These are phyloP conservation scores for Linum usitatissimum DNA, from an alignment of 345 rosid species.

Conservation along the genomic window DNA sequence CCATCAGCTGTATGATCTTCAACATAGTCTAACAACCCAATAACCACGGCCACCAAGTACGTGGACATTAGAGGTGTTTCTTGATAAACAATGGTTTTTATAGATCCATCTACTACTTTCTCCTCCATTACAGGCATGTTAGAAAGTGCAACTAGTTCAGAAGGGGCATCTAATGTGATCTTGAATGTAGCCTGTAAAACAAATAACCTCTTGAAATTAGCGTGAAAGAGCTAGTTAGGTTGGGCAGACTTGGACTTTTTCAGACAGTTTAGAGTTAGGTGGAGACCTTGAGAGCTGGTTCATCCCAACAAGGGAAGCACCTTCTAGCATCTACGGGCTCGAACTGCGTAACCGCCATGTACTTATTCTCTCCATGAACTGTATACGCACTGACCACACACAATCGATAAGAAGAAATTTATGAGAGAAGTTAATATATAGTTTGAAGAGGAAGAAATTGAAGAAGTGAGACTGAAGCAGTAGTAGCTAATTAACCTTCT, in stretches of 20 bases:
- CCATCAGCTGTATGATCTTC: slow-evolving; percentile 92
- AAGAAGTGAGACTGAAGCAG: background rate
- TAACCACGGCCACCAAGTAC: slow-evolving; percentile 82
- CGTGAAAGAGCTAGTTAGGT: too few relatives aligned
- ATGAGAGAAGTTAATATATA: too few relatives aligned
- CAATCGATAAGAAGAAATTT: background rate
- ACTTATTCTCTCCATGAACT: slow-evolving; percentile 79
- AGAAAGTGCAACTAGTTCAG: slow-evolving; percentile 77
- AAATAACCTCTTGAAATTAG: slow-evolving; percentile 3
- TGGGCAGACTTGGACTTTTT: background rate
- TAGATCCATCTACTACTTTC: slow-evolving; percentile 53
- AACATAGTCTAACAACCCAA: slow-evolving; percentile 80
- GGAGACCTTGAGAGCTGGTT: slow-evolving; percentile 88
- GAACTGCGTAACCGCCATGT: slow-evolving; percentile 97
- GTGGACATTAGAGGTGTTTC: slow-evolving; percentile 96
- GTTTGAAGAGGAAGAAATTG: too few relatives aligned
- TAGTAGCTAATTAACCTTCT: slow-evolving; percentile 37
- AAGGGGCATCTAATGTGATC: slow-evolving; percentile 76
- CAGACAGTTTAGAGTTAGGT: background rate
- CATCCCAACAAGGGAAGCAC: slow-evolving; percentile 99
- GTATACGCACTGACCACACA: slow-evolving; percentile 47
- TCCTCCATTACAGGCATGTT: slow-evolving; percentile 75
- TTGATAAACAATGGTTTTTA: slow-evolving; percentile 59
- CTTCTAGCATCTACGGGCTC: slow-evolving; percentile 94
- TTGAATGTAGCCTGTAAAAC: slow-evolving; percentile 73